These are phyloP conservation scores for Myochromella boudieri DNA, from an alignment of 768 basidiomycete species.

Conservation along the genomic window DNA sequence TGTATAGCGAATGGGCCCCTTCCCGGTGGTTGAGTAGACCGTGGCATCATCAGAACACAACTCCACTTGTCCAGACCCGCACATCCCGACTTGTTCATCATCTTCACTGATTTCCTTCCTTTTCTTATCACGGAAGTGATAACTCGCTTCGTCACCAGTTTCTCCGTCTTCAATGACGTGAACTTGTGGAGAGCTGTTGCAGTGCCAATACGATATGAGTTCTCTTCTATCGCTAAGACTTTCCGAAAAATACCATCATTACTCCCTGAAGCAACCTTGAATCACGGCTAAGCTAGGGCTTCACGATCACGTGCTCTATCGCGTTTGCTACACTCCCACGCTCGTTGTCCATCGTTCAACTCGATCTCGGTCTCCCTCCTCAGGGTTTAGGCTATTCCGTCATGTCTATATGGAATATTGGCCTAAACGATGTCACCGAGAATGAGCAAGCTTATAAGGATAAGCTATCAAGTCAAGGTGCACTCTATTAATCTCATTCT, in stretches of 20 bases:
- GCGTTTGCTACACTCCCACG: constrained; percentile 22
- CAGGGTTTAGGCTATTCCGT: constrained; percentile 13
- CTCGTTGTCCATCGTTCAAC: not conserved
- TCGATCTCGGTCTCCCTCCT: not conserved
- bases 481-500: constrained; percentile 1
- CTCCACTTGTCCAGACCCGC: constrained; percentile 1
- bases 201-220: not conserved
- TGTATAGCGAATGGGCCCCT: no score
- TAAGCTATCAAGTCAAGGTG: constrained; percentile 52
- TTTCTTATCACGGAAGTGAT: constrained; percentile 15
- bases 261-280: no score
- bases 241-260: no score
- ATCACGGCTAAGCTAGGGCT: no score
- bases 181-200: no score
- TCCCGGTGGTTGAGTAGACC: no score
- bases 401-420: constrained; percentile 51
- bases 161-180: not conserved
- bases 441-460: constrained; percentile 47
- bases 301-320: constrained; percentile 28
- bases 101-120: constrained; percentile 9
- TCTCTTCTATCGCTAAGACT: no score
- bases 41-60: constrained; percentile 2
- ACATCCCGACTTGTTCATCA: constrained; percentile 7
- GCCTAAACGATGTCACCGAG: constrained; percentile 45
- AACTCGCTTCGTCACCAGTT: not conserved